These are phyloP conservation scores for Hippophae tibetana DNA, from an alignment of 306 rosid genomes.

Conservation along the genomic window DNA sequence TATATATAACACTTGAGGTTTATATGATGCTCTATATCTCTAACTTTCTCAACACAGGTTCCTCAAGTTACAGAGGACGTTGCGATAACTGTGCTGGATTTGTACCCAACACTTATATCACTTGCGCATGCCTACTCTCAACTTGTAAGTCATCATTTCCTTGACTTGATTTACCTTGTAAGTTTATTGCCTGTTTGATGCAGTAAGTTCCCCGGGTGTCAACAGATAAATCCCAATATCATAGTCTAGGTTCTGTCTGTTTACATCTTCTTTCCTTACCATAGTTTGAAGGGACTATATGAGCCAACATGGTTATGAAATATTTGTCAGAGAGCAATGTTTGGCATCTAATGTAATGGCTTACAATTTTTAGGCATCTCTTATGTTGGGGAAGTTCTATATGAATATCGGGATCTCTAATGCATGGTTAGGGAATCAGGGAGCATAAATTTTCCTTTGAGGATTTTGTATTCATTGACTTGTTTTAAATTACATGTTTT, in stretches of 20 bases:
- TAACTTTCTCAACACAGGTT: slow-evolving; percentile 45
- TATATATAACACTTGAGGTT: too few relatives aligned
- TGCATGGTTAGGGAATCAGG: neutral
- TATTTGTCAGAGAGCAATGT: too few relatives aligned
- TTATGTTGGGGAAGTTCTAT: too few relatives aligned
- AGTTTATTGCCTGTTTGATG: neutral
- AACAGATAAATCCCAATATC: too few relatives aligned
- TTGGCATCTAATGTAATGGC: too few relatives aligned
- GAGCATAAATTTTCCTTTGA: neutral
- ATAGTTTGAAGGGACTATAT: too few relatives aligned
- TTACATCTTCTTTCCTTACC: too few relatives aligned
- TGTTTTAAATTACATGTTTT: slow-evolving; percentile 1
- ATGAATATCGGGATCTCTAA: too few relatives aligned
- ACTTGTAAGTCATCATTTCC: slow-evolving; percentile 46
- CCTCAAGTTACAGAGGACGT: slow-evolving; percentile 95
- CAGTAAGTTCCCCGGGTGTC: too few relatives aligned
- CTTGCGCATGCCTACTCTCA: slow-evolving; percentile 66
- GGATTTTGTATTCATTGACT: neutral
- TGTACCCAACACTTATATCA: slow-evolving; percentile 69
- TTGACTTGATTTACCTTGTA: slow-evolving; percentile 3
- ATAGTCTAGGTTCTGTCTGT: too few relatives aligned
- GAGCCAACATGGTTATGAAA: too few relatives aligned
- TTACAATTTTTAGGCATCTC: too few relatives aligned
- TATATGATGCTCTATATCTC: neutral
- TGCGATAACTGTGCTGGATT: slow-evolving; percentile 76